These are phyloP conservation scores for Eucalyptus grandis DNA, from an alignment of 345 rosid species.

Conservation along the genomic window DNA sequence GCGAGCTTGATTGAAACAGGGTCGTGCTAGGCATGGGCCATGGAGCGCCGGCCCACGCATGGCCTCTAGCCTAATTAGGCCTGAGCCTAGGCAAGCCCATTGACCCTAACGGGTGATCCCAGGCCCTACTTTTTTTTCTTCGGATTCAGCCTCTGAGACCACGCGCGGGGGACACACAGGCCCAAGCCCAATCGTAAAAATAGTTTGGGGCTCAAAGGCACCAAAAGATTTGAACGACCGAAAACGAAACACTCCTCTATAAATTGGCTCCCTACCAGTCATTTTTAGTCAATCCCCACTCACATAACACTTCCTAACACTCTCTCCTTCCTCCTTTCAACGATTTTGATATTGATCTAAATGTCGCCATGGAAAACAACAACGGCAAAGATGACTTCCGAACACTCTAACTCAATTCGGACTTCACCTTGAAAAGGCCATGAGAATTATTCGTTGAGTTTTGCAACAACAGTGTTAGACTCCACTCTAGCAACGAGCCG, in stretches of 20 bases:
- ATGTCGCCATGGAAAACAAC: background rate
- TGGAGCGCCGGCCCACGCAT: background rate
- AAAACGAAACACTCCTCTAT: background rate
- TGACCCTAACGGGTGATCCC: background rate
- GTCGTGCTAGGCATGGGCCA: background rate
- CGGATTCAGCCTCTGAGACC: background rate
- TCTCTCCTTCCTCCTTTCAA: background rate
- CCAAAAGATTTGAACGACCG: background rate
- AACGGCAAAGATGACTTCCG: background rate
- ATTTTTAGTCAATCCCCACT: background rate
- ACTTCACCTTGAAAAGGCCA: background rate
- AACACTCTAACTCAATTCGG: background rate
- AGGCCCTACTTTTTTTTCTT: background rate
- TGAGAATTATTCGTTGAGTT: background rate
- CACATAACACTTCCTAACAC: background rate
- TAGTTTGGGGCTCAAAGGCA: background rate
- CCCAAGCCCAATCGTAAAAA: background rate
- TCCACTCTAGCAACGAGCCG: background rate
- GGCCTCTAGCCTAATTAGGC: background rate
- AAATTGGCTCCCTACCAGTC: background rate
- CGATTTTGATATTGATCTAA: background rate
- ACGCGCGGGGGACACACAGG: background rate
- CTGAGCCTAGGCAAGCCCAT: background rate
- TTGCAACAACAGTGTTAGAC: background rate
- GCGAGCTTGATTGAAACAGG: background rate